A percentile compares a stretch with the other conserved stretches of the same genome.
Conservation (phyloP, 306 rosid species). For the Hylodesmum podocarpum region DNA sequence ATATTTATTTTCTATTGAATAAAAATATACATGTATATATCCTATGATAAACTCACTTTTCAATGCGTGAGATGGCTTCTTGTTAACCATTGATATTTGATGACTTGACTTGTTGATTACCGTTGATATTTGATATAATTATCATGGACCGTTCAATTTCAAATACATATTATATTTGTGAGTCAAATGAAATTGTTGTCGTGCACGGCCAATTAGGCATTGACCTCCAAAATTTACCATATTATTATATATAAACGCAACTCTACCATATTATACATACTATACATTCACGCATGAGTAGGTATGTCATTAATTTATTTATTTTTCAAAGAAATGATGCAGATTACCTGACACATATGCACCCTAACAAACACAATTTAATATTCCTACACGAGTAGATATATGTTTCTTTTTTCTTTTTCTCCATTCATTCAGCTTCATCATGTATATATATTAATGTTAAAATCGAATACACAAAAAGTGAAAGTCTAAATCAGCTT, state of each 20-base stretch:
- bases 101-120: neutral
- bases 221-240: neutral
- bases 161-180: neutral
- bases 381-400: neutral
- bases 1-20: too few relatives aligned
- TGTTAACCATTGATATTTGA: neutral
- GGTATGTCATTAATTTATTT: neutral
- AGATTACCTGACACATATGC: neutral
- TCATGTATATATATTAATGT: neutral
- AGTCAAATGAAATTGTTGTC: slow-evolving; percentile 11
- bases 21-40: too few relatives aligned
- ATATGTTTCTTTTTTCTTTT: neutral
- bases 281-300: neutral
- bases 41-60: neutral
- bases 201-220: neutral
- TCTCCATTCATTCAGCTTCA: neutral
- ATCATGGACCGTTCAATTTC: neutral
- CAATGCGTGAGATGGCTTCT: neutral
- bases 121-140: neutral
- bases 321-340: neutral
- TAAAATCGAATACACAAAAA: neutral
- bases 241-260: neutral
- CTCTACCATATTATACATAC: neutral
- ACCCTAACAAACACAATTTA: neutral
- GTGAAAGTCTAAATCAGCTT: neutral